phyloP scores from a whole-genome alignment of 2,329 filamentous ascomycete species.

The Alternaria arbusti region DNA sequence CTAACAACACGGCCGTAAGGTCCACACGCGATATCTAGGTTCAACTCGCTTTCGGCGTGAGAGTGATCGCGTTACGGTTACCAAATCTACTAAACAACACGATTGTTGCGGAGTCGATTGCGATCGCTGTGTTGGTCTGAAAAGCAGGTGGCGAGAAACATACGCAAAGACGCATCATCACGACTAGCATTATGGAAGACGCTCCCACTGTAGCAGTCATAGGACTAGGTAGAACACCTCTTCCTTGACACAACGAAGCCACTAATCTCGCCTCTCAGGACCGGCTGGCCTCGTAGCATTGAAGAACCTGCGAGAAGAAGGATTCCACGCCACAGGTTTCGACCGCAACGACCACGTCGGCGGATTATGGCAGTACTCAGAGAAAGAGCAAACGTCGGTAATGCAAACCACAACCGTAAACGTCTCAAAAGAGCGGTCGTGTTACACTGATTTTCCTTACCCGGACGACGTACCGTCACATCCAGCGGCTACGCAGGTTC shows the following conservation, averaged over 20 bases:
- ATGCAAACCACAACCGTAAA: conserved; percentile 27
- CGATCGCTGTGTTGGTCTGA: background rate
- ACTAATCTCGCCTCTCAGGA: background rate
- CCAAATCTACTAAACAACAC: background rate
- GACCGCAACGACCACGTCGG: conserved; percentile 28
- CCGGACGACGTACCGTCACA: conserved; percentile 20
- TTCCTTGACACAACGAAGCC: background rate
- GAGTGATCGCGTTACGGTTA: background rate
- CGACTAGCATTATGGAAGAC: background rate
- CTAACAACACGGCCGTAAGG: background rate
- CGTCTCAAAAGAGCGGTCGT: conserved; percentile 30
- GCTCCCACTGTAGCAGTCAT: conserved; percentile 14
- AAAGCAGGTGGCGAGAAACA: background rate
- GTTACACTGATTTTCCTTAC: conserved; percentile 31
- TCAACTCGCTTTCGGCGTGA: background rate
- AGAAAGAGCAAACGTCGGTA: conserved; percentile 29
- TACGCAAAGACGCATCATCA: background rate
- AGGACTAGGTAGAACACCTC: conserved; percentile 10
- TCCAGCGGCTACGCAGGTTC: conserved; percentile 27
- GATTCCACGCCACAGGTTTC: conserved; percentile 27
- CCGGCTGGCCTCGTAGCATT: conserved; percentile 23
- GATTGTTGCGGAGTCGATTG: background rate
- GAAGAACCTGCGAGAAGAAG: conserved; percentile 29
- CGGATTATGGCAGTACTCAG: conserved; percentile 31
- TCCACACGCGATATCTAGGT: background rate